Conservation (phyloP, 768 basidiomycete species). For the Leccinum arenicola region DNA sequence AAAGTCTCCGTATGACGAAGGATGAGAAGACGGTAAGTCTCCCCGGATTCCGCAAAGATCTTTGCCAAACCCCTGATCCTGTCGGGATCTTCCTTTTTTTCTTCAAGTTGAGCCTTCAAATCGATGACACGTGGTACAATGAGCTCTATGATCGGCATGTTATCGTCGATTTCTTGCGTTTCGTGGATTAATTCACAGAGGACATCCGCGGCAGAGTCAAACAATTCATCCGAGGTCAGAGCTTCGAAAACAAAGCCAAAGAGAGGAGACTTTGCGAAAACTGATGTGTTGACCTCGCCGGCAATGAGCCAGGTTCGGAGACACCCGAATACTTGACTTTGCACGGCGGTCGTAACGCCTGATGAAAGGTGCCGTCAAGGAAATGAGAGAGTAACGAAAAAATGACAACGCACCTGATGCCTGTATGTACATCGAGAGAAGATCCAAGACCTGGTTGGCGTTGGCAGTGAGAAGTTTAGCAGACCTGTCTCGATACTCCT, state of each 20-base stretch:
- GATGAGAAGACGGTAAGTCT: slow-evolving; percentile 88
- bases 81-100: slow-evolving; percentile 75
- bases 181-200: slow-evolving; percentile 96
- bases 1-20: slow-evolving; percentile 89
- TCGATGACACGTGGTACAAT: slow-evolving; percentile 86
- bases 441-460: slow-evolving; percentile 65
- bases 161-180: slow-evolving; percentile 95
- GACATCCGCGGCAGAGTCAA: slow-evolving; percentile 89
- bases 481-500: slow-evolving; percentile 67
- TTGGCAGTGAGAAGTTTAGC: slow-evolving; percentile 62
- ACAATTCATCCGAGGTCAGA: slow-evolving; percentile 79
- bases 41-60: slow-evolving; percentile 96
- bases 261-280: slow-evolving; percentile 73
- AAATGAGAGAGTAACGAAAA: background rate
- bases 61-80: slow-evolving; percentile 86
- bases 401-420: slow-evolving; percentile 64
- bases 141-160: slow-evolving; percentile 82
- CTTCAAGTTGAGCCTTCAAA: slow-evolving; percentile 59
- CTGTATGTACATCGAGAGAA: slow-evolving; percentile 85
- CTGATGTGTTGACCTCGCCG: slow-evolving; percentile 69
- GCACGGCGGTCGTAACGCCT: slow-evolving; percentile 83
- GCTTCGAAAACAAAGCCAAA: slow-evolving; percentile 84
- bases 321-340: slow-evolving; percentile 79
- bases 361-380: slow-evolving; percentile 1
- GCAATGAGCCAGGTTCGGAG: slow-evolving; percentile 85